Evolutionary conservation across 2,329 filamentous ascomycete genomes (phyloP).

Genomic region (Penicillium sp.): DNA sequence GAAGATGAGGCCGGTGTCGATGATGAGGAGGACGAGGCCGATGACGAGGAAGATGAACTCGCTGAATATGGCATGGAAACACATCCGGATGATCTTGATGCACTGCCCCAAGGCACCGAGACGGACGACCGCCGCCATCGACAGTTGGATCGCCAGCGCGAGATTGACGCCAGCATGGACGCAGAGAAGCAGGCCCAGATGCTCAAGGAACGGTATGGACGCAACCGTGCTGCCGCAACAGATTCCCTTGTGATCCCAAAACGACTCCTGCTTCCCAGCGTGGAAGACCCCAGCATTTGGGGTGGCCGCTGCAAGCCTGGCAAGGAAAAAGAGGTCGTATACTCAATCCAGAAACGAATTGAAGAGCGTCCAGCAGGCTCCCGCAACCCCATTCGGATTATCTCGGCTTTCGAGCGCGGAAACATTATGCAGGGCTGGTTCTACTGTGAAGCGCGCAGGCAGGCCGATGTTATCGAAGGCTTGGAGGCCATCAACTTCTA

Average conservation of each 20-base stretch:
- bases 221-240: constrained; percentile 65
- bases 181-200: constrained; percentile 90
- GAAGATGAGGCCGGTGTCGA: constrained; percentile 99
- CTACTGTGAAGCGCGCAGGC: constrained; percentile 87
- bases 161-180: constrained; percentile 83
- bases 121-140: constrained; percentile 90
- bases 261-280: constrained; percentile 81
- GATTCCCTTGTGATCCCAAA: constrained; percentile 80
- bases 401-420: constrained; percentile 87
- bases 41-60: constrained; percentile 85
- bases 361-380: constrained; percentile 72
- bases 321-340: constrained; percentile 90
- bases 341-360: constrained; percentile 82
- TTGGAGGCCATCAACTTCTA: constrained; percentile 84
- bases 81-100: constrained; percentile 84
- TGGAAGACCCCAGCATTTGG: constrained; percentile 96
- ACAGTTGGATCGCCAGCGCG: constrained; percentile 88
- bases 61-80: constrained; percentile 85
- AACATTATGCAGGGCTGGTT: constrained; percentile 89
- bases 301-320: constrained; percentile 89
- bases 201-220: constrained; percentile 83
- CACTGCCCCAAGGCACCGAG: constrained; percentile 69
- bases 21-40: constrained; percentile 82
- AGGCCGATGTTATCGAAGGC: constrained; percentile 80
- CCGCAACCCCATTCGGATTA: constrained; percentile 79